Evolutionary conservation across 371 early-diverging fungal species (phyloP).

Genomic region (Phascolomyces articulosus): DNA sequence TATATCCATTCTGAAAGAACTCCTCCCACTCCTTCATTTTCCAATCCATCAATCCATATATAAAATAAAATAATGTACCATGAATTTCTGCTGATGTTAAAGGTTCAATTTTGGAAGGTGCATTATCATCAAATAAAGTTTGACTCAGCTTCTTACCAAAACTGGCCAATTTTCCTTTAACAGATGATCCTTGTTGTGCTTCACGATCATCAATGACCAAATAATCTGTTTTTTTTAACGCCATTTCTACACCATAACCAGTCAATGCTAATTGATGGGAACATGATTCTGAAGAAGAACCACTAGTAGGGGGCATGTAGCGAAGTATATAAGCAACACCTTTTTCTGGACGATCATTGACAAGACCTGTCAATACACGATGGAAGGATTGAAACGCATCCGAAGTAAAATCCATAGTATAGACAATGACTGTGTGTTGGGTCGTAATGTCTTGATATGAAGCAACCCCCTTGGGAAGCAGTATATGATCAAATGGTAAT

Average conservation of each 20-base stretch:
- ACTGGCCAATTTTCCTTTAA: conserved; percentile 29
- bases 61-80: conserved; percentile 41
- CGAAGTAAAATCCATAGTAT: conserved; percentile 52
- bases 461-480: conserved; percentile 7
- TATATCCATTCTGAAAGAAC: too few relatives aligned
- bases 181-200: conserved; percentile 14
- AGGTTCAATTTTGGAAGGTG: conserved; percentile 61
- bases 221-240: conserved; percentile 94
- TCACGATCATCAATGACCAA: conserved; percentile 89
- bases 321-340: conserved; percentile 51
- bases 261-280: conserved; percentile 50
- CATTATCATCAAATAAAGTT: conserved; percentile 32
- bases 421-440: conserved; percentile 41
- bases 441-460: neutral
- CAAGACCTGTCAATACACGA: conserved; percentile 29
- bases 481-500: conserved; percentile 45
- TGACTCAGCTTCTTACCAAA: conserved; percentile 36
- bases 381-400: conserved; percentile 45
- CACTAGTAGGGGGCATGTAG: conserved; percentile 47
- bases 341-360: conserved; percentile 17
- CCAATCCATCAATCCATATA: too few relatives aligned
- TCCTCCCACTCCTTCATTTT: too few relatives aligned
- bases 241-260: conserved; percentile 93
- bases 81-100: conserved; percentile 60
- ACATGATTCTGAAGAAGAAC: neutral